Evolutionary conservation across 495 filamentous ascomycete species (phyloP), one percentile per base, ranked within the genome.

Genomic region (Aspergillus heteromorphus): DNA sequence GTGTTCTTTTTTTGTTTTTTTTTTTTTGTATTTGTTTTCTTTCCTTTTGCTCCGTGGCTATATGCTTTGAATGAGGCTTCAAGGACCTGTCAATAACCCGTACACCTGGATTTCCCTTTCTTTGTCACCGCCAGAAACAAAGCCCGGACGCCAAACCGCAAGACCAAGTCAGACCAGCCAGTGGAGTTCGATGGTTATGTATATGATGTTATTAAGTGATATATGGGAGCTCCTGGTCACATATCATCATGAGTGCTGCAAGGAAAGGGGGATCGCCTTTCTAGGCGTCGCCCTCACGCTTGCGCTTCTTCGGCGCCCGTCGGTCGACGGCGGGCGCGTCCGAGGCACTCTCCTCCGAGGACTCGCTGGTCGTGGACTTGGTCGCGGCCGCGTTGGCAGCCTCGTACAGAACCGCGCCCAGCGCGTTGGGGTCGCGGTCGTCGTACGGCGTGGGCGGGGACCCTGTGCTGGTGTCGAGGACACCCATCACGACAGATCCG

Each of bases 401-500:
- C 65, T 89, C 84, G 73, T 89, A 95, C 36, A 95, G 83, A 13
- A 86, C 83, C 53, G 78, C 79, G 45, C 88, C 86, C n/a, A 88
- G 73, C 16, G 75, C 72, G 55, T 74, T 76, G 43, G 84, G 79
- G 48, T 89, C 86, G 18, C 73, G 74, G 48, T 84, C 80, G 49
- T 79, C 80, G 18, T 75, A 67, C 25, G 63, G 67, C 2, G 67
- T 63, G 16, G 67, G 62, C 56, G 76, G 63, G 48, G 76, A 63
- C 4, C 76, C 66, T 31, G 87, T 86, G 16, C 79, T 77, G 48
- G 80, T 70, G 50, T 96, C 88, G 38, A 95, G 74, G 54, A 97
- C 78, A 55, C 87, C 85, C 88, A 97, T 89, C 52, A 91, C 83
- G 57, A 97, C 87, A 52, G 92, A 88, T 41, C 89, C 89, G 48